A percentile compares a stretch with the other conserved stretches of the same genome.
Evolutionary conservation across 306 rosid genomes (phyloP).

Genomic region (Begonia peltatifolia): DNA sequence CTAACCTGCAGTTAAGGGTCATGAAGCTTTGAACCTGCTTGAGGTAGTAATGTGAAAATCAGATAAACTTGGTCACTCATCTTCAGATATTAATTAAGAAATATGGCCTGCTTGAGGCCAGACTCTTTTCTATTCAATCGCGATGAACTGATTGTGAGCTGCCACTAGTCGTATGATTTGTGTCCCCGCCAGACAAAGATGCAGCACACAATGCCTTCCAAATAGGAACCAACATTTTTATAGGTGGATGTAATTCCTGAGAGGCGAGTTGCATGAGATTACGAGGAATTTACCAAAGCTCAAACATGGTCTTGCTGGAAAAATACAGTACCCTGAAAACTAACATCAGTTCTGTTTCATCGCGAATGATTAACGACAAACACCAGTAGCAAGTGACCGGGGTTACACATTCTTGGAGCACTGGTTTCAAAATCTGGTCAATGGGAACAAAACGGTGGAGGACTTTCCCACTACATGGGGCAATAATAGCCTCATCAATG

Average conservation of each 20-base stretch:
- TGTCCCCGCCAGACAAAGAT: too few species aligned
- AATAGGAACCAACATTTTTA: slow-evolving; percentile 69
- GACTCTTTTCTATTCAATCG: too few species aligned
- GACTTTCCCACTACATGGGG: slow-evolving; percentile 47
- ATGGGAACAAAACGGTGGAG: slow-evolving; percentile 53
- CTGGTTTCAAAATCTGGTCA: slow-evolving; percentile 68
- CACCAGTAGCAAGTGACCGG: slow-evolving; percentile 92
- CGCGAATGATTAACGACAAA: slow-evolving; percentile 47
- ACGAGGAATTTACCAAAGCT: background rate
- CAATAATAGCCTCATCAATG: background rate
- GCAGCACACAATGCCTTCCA: slow-evolving; percentile 87
- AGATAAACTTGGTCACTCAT: too few species aligned
- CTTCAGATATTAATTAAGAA: too few species aligned
- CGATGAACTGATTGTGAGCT: too few species aligned
- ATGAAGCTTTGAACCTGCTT: too few species aligned
- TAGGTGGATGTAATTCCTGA: slow-evolving; percentile 59
- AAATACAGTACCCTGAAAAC: slow-evolving; percentile 50
- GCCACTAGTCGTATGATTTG: too few species aligned
- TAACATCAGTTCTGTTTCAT: slow-evolving; percentile 45
- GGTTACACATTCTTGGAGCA: slow-evolving; percentile 66
- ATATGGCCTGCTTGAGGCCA: too few species aligned
- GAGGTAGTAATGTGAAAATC: too few species aligned
- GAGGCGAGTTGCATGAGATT: background rate
- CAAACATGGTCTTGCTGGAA: background rate
- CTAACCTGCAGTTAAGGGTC: too few species aligned